Evolutionary conservation across 805 yeast genomes (phyloP).

Genomic region (Zygotorulaspora chibaensis): DNA sequence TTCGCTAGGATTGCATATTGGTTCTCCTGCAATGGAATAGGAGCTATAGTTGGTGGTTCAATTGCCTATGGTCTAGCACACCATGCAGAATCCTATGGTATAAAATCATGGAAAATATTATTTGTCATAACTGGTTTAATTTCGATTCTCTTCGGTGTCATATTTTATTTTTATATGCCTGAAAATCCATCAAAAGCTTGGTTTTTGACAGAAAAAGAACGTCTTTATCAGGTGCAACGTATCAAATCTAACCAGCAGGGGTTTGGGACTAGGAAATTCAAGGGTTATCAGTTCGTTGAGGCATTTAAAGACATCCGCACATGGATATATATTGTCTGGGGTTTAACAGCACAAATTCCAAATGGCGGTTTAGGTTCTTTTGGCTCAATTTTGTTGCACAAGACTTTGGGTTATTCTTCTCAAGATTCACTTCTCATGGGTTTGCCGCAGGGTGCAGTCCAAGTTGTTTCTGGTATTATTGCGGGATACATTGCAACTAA

Average conservation of each 20-base stretch:
- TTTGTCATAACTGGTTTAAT: conserved; percentile 7
- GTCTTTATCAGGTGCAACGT: conserved; percentile 45
- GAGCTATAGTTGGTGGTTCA: conserved; percentile 4
- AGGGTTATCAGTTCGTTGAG: conserved; percentile 50
- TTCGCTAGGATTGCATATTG: conserved; percentile 7
- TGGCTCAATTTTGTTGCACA: conserved; percentile 41
- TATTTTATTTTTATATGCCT: conserved; percentile 44
- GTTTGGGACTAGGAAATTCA: conserved; percentile 51
- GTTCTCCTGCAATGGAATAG: conserved; percentile 8
- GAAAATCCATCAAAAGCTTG: conserved; percentile 51
- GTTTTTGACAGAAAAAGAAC: conserved; percentile 44
- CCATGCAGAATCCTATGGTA: conserved; percentile 2
- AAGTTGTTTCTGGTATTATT: conserved; percentile 32
- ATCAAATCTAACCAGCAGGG: conserved; percentile 54
- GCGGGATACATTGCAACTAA: conserved; percentile 21
- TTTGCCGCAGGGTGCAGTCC: conserved; percentile 47
- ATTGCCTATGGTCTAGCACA: conserved; percentile 8
- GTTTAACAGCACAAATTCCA: conserved; percentile 42
- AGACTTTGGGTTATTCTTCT: conserved; percentile 42
- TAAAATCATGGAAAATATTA: conserved; percentile 7
- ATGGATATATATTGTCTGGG: conserved; percentile 43
- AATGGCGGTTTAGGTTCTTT: conserved; percentile 54
- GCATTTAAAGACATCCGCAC: conserved; percentile 46
- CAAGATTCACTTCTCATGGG: conserved; percentile 41
- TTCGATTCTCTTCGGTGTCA: conserved; percentile 7